A percentile compares a stretch with the other conserved stretches of the same genome.
These are phyloP conservation scores for Candida ipomoeae DNA, from an alignment of 805 yeast genomes.

Conservation along the genomic window DNA sequence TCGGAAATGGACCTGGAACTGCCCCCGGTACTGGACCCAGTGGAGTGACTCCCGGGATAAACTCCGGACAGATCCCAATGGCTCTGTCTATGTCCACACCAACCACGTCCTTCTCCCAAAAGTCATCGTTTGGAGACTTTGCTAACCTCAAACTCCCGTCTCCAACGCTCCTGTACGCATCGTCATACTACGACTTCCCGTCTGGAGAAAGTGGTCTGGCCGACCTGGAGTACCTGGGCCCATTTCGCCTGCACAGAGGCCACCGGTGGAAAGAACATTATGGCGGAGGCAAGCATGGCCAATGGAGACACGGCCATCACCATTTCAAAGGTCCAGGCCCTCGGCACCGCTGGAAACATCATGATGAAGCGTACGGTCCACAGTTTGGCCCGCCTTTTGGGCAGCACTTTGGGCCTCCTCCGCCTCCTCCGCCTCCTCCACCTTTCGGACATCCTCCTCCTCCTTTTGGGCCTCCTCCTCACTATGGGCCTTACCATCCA, in stretches of 20 bases:
- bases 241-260: neutral
- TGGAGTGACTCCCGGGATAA: no score
- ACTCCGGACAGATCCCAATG: no score
- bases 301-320: constrained; percentile 1
- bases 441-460: constrained; percentile 7
- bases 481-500: neutral
- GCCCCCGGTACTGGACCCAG: no score
- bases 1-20: no score
- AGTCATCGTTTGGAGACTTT: neutral
- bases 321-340: neutral
- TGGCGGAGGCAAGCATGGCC: neutral
- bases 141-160: constrained; percentile 8
- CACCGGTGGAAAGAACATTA: neutral
- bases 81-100: neutral
- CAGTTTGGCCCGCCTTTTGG: constrained; percentile 6
- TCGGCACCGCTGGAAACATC: neutral
- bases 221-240: constrained; percentile 1
- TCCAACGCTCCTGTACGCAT: constrained; percentile 12
- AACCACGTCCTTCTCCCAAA: neutral
- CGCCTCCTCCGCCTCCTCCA: constrained; percentile 12
- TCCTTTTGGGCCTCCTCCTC: constrained; percentile 7
- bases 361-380: neutral
- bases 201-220: constrained; percentile 2
- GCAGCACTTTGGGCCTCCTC: constrained; percentile 8
- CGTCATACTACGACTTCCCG: constrained; percentile 5